Base-by-base conservation (phyloP, 2,329 filamentous ascomycete species). In the Trichoderma sp. region DNA sequence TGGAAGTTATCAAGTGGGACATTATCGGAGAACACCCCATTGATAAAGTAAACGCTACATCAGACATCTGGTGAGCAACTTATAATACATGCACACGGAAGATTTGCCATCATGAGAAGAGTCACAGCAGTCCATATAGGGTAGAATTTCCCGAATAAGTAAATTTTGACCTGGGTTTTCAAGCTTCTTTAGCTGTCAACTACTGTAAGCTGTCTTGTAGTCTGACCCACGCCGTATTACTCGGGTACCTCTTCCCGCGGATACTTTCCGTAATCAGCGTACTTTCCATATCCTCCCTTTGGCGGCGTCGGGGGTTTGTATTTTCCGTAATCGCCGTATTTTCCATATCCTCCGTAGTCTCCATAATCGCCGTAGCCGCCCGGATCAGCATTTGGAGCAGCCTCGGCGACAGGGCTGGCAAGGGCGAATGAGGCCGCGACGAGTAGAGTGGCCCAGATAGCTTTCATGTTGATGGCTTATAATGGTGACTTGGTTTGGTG, bases 391-490 rank as follows among this genome's bases (percentile, higher is more conserved):
- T 61, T 50, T n/a, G 65, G 57, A 11, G 63, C 69, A 1, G 77
- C 72, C 26, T 74, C 75, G 1, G 77, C 71, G 15, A 74, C 77
- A 15, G 79, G 77, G 20, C 76, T 75, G 4, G 77, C 76, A 11
- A 80, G 47, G 47, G 72, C 72, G 32, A 76, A 78, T 17, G 75
- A 73, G 39, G 75, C 68, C 63, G 75, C 73, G 58, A 77, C 73
- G 65, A 79, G 68, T 34, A 80, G 63, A 57, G 76, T 70, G 58
- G 77, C 57, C 64, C 74, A 43, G 39, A 76, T 73, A 43, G 80
- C 68, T 76, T 80, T 81, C 80, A 81, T 81, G 6, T 70, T 79
- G 70, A 11, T 3, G 11, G 12, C 20, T 43, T 64, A 15, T 23
- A n/a, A 17, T 3, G 17, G 7, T 15, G 50, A 6, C 11, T 28